Base-by-base conservation (phyloP, 768 basidiomycete species). In the Kondoa subrosea region DNA sequence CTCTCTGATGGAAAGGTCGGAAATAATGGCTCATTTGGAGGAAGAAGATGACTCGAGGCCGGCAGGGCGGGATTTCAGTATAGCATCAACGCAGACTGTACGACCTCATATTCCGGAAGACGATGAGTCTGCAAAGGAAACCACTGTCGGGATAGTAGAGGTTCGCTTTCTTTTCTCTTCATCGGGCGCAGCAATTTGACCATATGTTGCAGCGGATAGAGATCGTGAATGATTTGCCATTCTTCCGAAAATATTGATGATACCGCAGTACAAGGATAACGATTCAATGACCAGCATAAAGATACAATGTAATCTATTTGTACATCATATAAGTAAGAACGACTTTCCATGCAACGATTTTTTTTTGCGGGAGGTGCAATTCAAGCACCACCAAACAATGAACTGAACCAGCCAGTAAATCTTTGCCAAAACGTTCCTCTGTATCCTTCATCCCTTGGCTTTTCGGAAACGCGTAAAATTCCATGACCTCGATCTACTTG, bases 31-130 rank as follows among this genome's bases (percentile, higher is more conserved):
- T 50, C 8, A 21, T 8, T 8, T 50, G 40, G 40, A 50, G 40
- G 31, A 77, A 80, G 2, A 73, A 69, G 29, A 74, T 69, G 50
- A 69, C 60, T 29, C 87, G 86, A 21, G 87, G 86, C 1, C 81
- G 80, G 58, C 79, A 81, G 32, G 87, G 85, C 56, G 65, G 32
- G n/a, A 29, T 32, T 57, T 25, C 16, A 81, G 84, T 66, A 83
- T 76, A 68, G 61, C 66, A 16, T 57, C 70, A n/a, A n/a, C n/a
- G n/a, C n/a, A n/a, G n/a, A n/a, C n/a, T n/a, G n/a, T n/a, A n/a
- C n/a, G n/a, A n/a, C n/a, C n/a, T n/a, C n/a, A n/a, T n/a, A n/a
- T n/a, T n/a, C n/a, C n/a, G n/a, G n/a, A n/a, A 80, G 29, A 82
- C 83, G 3, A 76, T 29, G 34, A 26, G n/a, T 30, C 3, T 56